These are phyloP conservation scores for Talaromyces sp. DNA, from an alignment of 2,329 filamentous ascomycete genomes.

Conservation along the genomic window DNA sequence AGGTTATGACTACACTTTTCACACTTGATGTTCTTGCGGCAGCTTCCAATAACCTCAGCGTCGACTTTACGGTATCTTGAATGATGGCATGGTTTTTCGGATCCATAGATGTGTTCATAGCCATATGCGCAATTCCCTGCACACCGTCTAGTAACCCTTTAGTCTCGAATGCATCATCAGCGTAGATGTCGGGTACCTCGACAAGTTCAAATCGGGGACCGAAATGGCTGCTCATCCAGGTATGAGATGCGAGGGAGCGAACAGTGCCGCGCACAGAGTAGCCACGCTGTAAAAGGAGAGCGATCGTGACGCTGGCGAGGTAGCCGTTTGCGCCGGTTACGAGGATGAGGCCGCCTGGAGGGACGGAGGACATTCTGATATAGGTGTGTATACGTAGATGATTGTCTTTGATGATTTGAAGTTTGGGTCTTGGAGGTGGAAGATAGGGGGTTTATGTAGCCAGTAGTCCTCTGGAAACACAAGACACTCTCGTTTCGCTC, in stretches of 20 bases:
- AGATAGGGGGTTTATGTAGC: background rate
- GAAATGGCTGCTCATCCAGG: constrained; percentile 6
- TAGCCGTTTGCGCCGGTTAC: background rate
- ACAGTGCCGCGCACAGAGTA: constrained; percentile 5
- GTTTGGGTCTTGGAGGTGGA: background rate
- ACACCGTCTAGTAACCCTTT: background rate
- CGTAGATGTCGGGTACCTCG: background rate
- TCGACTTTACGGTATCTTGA: background rate
- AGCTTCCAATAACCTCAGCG: background rate
- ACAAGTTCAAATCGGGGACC: background rate
- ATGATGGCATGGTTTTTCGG: background rate
- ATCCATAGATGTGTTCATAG: constrained; percentile 3
- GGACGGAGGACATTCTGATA: background rate
- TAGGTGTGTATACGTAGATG: too few species aligned
- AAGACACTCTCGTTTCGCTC: background rate
- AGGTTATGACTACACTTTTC: constrained; percentile 6
- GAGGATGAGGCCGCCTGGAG: background rate
- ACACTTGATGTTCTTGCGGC: background rate
- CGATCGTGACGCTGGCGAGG: background rate
- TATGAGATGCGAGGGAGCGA: background rate
- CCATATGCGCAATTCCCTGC: background rate
- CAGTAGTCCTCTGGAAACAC: background rate
- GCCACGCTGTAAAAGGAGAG: background rate
- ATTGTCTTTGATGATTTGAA: too few species aligned
- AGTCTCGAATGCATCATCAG: background rate